Percentiles rank a stretch among this genome's conserved stretches.
Evolutionary conservation across 805 yeast species (phyloP).

Genomic region (Kodamaea laetipori): DNA sequence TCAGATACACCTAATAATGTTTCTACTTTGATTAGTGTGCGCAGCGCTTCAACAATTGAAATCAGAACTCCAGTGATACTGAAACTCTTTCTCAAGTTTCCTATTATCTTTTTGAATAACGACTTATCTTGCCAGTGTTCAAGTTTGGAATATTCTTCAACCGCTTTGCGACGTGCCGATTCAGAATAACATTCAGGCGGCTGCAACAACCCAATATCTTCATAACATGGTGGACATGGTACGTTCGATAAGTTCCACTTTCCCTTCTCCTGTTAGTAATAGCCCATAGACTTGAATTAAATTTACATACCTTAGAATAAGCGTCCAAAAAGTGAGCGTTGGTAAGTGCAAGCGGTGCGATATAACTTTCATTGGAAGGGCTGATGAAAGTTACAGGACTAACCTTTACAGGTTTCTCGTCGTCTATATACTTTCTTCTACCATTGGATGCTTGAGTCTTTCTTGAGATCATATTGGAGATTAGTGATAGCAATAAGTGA

Average conservation of each 20-base stretch:
- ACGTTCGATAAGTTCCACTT: conserved; percentile 57
- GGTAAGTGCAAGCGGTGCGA: conserved; percentile 34
- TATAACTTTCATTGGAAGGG: conserved; percentile 20
- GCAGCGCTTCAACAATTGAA: conserved; percentile 53
- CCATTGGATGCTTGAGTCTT: conserved; percentile 3
- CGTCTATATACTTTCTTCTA: background rate
- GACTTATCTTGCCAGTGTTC: conserved; percentile 51
- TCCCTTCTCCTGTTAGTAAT: conserved; percentile 35
- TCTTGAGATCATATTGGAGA: background rate
- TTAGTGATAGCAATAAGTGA: too few species aligned
- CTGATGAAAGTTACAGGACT: conserved; percentile 20
- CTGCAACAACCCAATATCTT: conserved; percentile 46
- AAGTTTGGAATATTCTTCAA: conserved; percentile 38
- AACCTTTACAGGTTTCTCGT: background rate
- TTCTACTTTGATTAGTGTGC: conserved; percentile 53
- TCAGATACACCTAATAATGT: conserved; percentile 49
- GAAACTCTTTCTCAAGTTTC: conserved; percentile 43
- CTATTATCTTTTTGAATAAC: conserved; percentile 40
- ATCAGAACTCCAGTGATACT: conserved; percentile 56
- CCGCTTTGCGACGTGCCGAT: conserved; percentile 43
- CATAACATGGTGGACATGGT: conserved; percentile 56
- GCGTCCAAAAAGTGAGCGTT: conserved; percentile 57
- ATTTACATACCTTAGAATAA: conserved; percentile 43
- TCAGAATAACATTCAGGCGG: conserved; percentile 66
- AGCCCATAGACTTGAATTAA: too few species aligned